Evolutionary conservation across 2,329 filamentous ascomycete species (phyloP).

Genomic region (Trichoderma aggressivum): DNA sequence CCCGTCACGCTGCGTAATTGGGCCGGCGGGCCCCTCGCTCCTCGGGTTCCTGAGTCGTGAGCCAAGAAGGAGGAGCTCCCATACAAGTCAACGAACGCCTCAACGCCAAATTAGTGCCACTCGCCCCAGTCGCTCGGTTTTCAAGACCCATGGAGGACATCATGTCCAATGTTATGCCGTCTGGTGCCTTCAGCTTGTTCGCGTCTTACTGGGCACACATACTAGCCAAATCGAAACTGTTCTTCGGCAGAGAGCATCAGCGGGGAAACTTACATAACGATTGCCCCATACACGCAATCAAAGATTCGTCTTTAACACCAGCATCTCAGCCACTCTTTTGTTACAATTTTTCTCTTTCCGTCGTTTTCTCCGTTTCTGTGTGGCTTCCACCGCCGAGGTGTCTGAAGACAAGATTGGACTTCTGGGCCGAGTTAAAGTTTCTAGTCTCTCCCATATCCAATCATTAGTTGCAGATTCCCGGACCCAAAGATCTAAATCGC

Average conservation of each 20-base stretch:
- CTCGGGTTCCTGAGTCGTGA: conserved; percentile 17
- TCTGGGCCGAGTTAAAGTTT: background rate
- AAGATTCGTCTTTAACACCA: background rate
- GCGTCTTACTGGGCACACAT: background rate
- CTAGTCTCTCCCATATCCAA: background rate
- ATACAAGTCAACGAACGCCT: conserved; percentile 6
- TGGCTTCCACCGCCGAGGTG: background rate
- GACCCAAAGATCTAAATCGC: background rate
- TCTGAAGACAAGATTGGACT: background rate
- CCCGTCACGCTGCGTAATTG: conserved; percentile 1
- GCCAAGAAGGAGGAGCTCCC: background rate
- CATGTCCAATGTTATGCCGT: background rate
- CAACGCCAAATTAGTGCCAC: conserved; percentile 5
- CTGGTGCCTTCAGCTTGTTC: conserved; percentile 9
- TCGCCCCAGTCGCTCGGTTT: background rate
- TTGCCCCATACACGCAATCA: conserved; percentile 3
- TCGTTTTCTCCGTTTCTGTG: background rate
- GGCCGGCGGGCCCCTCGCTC: background rate
- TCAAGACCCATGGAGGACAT: background rate
- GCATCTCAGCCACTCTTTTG: conserved; percentile 1
- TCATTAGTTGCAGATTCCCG: background rate
- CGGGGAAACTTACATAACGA: background rate
- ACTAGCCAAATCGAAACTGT: background rate
- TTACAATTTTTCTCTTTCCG: background rate
- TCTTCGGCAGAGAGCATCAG: background rate